Percentiles rank a stretch among this genome's conserved stretches.
Conservation (phyloP, 257 asterid species). For the Ballota nigra region DNA sequence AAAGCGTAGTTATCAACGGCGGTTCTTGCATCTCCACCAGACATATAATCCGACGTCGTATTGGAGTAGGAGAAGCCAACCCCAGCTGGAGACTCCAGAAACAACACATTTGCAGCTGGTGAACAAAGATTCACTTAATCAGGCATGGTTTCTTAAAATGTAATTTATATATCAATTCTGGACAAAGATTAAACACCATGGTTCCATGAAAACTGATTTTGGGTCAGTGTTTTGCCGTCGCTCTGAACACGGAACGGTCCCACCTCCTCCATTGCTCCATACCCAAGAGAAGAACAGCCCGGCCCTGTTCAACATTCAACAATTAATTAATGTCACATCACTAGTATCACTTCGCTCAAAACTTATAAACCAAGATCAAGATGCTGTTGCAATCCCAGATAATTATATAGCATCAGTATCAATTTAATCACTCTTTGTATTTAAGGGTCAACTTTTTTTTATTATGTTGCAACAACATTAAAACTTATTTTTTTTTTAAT, state of each 20-base stretch:
- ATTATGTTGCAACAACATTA: no score
- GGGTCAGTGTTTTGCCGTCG: conserved; percentile 78
- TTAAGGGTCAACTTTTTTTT: no score
- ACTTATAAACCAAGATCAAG: no score
- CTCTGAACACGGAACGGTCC: conserved; percentile 87
- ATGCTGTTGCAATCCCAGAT: no score
- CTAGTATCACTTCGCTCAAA: no score
- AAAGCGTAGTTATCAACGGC: conserved; percentile 54
- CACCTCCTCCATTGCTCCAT: conserved; percentile 89
- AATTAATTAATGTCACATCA: background rate
- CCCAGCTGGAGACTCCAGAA: conserved; percentile 82
- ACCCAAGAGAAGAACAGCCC: conserved; percentile 89
- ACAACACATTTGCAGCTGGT: conserved; percentile 71
- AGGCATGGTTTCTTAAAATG: background rate
- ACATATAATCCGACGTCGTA: conserved; percentile 37
- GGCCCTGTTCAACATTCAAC: conserved; percentile 56
- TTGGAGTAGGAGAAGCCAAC: conserved; percentile 89
- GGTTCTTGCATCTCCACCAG: conserved; percentile 51
- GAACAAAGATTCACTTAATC: background rate
- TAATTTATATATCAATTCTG: background rate
- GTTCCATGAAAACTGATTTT: conserved; percentile 71
- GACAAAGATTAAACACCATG: conserved; percentile 34
- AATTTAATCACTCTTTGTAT: no score
- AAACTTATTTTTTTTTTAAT: no score
- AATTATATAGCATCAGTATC: no score